Evolutionary conservation across 495 filamentous ascomycete species (phyloP).

Genomic region (Neurospora sp.): DNA sequence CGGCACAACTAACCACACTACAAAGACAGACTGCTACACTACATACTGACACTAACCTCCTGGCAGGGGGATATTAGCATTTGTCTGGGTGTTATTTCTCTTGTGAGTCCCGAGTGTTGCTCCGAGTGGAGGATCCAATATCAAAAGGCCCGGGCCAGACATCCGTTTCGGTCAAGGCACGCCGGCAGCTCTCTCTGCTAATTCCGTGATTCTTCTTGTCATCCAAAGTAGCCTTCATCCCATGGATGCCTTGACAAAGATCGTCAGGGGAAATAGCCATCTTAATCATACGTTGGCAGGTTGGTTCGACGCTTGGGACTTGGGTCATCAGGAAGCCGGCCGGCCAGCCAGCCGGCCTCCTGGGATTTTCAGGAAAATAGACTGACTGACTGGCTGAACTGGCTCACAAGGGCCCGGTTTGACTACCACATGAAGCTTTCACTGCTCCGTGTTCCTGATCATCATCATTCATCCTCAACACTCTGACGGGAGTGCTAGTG

Average conservation of each 20-base stretch:
- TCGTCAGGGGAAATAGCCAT: not conserved
- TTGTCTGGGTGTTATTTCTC: not conserved
- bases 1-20: not conserved
- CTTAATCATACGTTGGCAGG: not conserved
- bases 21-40: not conserved
- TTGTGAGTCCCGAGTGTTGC: not conserved
- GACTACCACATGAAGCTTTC: not conserved
- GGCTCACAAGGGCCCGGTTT: not conserved
- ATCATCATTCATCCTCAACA: not conserved
- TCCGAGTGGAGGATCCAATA: not conserved
- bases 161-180: not conserved
- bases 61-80: not conserved
- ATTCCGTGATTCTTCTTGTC: not conserved
- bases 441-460: not conserved
- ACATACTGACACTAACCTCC: not conserved
- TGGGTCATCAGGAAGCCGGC: not conserved
- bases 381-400: not conserved
- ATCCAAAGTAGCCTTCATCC: not conserved
- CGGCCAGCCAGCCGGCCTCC: not conserved
- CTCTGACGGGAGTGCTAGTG: not conserved
- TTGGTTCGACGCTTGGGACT: not conserved
- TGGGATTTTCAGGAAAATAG: not conserved
- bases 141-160: not conserved
- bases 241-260: not conserved
- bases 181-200: not conserved